Evolutionary conservation across 2,329 filamentous ascomycete genomes (phyloP).

Genomic region (Immersiporthe knoxdaviesiana): DNA sequence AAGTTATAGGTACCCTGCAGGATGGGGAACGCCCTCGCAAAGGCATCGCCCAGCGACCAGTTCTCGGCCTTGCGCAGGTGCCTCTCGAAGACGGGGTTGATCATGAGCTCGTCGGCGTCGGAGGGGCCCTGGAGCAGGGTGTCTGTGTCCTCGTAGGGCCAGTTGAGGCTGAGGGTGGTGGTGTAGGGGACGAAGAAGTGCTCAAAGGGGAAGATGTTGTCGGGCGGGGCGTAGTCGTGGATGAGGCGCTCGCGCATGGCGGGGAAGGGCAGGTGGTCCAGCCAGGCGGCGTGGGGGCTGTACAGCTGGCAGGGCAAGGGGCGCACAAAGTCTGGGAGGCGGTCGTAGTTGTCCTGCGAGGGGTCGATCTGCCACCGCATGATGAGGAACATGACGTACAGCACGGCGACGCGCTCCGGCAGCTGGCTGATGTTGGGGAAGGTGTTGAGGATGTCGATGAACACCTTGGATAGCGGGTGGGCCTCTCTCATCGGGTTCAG

Average conservation of each 20-base stretch:
- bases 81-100: constrained; percentile 85
- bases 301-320: constrained; percentile 70
- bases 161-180: constrained; percentile 75
- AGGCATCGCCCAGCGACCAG: constrained; percentile 77
- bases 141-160: constrained; percentile 78
- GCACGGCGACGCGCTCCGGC: constrained; percentile 78
- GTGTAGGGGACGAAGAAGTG: constrained; percentile 85
- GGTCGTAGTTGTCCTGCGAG: constrained; percentile 76
- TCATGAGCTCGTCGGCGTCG: constrained; percentile 67
- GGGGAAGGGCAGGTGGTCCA: constrained; percentile 82
- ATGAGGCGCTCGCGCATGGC: constrained; percentile 71
- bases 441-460: constrained; percentile 82
- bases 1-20: constrained; percentile 51
- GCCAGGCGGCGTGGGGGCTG: constrained; percentile 75
- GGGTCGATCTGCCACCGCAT: constrained; percentile 87
- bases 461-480: constrained; percentile 81
- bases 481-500: constrained; percentile 71
- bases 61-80: constrained; percentile 77
- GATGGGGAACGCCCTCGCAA: constrained; percentile 66
- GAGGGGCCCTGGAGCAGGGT: constrained; percentile 62
- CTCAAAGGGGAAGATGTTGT: constrained; percentile 69
- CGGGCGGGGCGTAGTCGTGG: constrained; percentile 46
- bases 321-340: constrained; percentile 72
- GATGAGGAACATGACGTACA: constrained; percentile 85
- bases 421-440: constrained; percentile 79